These are phyloP conservation scores for Areca catechu DNA, from an alignment of 176 grass and related monocot species.

Conservation along the genomic window DNA sequence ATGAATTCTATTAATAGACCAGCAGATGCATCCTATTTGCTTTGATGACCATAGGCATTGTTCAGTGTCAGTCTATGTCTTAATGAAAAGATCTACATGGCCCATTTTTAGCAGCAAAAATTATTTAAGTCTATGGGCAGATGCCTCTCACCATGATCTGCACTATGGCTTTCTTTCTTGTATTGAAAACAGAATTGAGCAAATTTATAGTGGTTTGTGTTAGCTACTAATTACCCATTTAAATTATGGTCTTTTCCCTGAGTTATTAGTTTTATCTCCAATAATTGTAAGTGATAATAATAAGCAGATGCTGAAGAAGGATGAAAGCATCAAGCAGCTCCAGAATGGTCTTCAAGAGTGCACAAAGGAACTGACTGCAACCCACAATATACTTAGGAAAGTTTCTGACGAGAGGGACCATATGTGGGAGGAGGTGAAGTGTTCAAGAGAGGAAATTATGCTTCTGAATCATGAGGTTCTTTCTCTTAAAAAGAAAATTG, in stretches of 20 bases:
- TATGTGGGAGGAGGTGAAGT: constrained; percentile 49
- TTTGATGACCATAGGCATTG: no score
- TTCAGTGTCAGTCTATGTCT: no score
- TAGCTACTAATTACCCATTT: no score
- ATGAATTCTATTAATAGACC: no score
- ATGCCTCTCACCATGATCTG: no score
- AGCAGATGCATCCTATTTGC: no score
- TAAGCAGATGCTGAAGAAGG: constrained; percentile 48
- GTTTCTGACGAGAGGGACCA: constrained; percentile 58
- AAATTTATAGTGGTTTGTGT: no score
- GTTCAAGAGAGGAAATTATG: constrained; percentile 29
- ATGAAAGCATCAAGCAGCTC: constrained; percentile 46
- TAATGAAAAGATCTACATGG: no score
- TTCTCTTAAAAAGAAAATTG: constrained; percentile 48
- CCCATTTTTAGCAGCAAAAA: no score
- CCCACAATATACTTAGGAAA: constrained; percentile 54
- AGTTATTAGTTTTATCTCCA: not conserved
- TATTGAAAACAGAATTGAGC: no score
- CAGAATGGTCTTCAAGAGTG: constrained; percentile 58
- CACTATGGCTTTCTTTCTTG: no score
- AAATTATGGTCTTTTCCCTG: constrained; percentile 6
- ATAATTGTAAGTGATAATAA: not conserved
- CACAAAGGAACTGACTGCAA: constrained; percentile 48
- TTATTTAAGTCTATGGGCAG: no score
- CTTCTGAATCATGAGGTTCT: constrained; percentile 34